Base-by-base conservation (phyloP, 2,329 filamentous ascomycete species). In the Colletotrichum liriopes region DNA sequence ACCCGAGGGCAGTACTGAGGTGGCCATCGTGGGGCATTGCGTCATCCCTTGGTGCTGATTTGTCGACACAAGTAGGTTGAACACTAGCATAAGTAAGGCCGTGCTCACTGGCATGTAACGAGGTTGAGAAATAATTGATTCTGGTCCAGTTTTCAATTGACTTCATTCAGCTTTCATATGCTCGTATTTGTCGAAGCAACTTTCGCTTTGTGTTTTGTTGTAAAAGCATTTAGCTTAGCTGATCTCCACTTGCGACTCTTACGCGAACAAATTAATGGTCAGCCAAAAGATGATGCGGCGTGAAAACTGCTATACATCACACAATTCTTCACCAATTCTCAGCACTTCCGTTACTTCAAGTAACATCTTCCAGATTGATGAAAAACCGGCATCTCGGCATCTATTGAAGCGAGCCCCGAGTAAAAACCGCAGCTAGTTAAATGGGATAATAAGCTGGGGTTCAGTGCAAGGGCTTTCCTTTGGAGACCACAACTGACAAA, bases 371-470 rank as follows among this genome's bases (percentile, higher is more conserved):
- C 7, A 2, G 18, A 14, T 14, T n/a, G 1, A 47, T 2, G 26
- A 11, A 7, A 3, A 18, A 39, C 5, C 12, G 9, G 8, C 5
- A 9, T 26, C 26, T 65, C 62, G 62, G 47, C 51, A 37, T 18
- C 23, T 20, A 55, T 45, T 65, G 20, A n/a, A n/a, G 49, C 49
- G 61, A 64, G 8, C 8, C 18, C 61, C 61, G 61, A 64, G 23
- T 16, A 29, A 2, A 2, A 14, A 14, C 5, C 14, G 54, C 12
- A 23, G 20, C 20, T 16, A 26, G 1, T 32, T 16, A 23, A 5
- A 20, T 1, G 29, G 12, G 18, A 20, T 14, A 6, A 12, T 1
- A 26, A 41, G 20, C 20, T 3, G 14, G 16, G 52, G 14, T 12
- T 41, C 35, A n/a, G 6, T 23, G 32, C 41, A 9, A 16, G 60